These are phyloP conservation scores for Lippia alba DNA, from an alignment of 305 asterid species.

Conservation along the genomic window DNA sequence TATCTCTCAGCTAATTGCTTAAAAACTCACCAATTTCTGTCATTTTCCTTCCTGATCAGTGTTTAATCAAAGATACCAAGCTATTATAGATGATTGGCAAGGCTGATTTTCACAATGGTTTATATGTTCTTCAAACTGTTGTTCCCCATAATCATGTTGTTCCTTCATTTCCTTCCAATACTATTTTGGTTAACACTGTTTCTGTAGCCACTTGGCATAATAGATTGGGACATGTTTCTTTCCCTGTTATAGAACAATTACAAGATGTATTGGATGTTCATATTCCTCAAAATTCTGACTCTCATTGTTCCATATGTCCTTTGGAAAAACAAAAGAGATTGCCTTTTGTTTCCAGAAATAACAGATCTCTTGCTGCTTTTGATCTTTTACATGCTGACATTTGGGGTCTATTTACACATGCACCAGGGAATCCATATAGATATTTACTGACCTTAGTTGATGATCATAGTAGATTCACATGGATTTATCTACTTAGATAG, in stretches of 20 bases:
- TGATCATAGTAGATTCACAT: background rate
- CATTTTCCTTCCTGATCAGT: background rate
- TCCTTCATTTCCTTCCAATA: too few species aligned
- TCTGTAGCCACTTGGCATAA: too few species aligned
- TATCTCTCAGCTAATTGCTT: too few species aligned
- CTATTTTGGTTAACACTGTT: too few species aligned
- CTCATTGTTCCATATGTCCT: too few species aligned
- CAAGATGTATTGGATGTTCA: too few species aligned
- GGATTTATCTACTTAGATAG: background rate
- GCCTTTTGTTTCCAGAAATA: background rate
- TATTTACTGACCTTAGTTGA: too few species aligned
- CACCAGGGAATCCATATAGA: background rate
- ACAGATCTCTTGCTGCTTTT: background rate
- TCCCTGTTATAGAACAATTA: background rate
- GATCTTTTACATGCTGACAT: slow-evolving; percentile 3
- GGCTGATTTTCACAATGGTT: background rate
- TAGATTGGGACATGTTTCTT: too few species aligned
- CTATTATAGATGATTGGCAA: background rate
- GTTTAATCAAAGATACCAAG: background rate
- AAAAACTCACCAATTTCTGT: too few species aligned
- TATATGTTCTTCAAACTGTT: background rate
- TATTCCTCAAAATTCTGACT: too few species aligned
- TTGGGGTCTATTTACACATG: background rate
- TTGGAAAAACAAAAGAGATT: too few species aligned
- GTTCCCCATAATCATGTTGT: too few species aligned